A percentile compares a stretch with the other conserved stretches of the same genome.
phyloP scores from a whole-genome alignment of 805 yeast species.

The Kregervanrija pseudodelftensis region DNA sequence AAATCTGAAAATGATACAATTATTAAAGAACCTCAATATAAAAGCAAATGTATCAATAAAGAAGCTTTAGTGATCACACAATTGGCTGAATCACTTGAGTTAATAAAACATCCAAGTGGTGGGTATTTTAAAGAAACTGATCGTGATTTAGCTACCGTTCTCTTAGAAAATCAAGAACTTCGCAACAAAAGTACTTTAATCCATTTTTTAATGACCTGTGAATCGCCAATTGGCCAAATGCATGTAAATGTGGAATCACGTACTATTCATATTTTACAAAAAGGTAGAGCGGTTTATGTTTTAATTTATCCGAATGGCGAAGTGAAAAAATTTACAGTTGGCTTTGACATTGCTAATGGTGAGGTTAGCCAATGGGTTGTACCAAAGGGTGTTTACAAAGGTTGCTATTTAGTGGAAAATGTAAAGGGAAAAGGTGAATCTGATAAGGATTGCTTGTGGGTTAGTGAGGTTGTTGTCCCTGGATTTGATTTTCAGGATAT shows the following conservation, averaged over 20 bases:
- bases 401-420: slow-evolving; percentile 41
- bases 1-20: slow-evolving; percentile 7
- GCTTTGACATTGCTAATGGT: slow-evolving; percentile 39
- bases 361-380: slow-evolving; percentile 57
- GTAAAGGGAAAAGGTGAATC: slow-evolving; percentile 21
- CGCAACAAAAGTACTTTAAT: slow-evolving; percentile 37
- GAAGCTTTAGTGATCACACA: slow-evolving; percentile 19
- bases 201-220: slow-evolving; percentile 45
- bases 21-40: slow-evolving; percentile 20
- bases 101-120: slow-evolving; percentile 46
- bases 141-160: slow-evolving; percentile 26
- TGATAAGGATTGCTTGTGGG: slow-evolving; percentile 35
- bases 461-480: slow-evolving; percentile 55
- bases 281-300: slow-evolving; percentile 51
- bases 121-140: slow-evolving; percentile 54
- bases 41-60: slow-evolving; percentile 5
- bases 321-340: slow-evolving; percentile 44
- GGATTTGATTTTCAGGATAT: slow-evolving; percentile 55
- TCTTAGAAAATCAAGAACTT: background rate
- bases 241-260: slow-evolving; percentile 42
- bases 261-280: slow-evolving; percentile 47
- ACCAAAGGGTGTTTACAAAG: slow-evolving; percentile 54
- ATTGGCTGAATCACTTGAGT: slow-evolving; percentile 30
- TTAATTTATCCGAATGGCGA: slow-evolving; percentile 43
- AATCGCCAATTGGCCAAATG: slow-evolving; percentile 43